Conservation (phyloP, 2,329 filamentous ascomycete species). For the Diaporthe amygdali region DNA sequence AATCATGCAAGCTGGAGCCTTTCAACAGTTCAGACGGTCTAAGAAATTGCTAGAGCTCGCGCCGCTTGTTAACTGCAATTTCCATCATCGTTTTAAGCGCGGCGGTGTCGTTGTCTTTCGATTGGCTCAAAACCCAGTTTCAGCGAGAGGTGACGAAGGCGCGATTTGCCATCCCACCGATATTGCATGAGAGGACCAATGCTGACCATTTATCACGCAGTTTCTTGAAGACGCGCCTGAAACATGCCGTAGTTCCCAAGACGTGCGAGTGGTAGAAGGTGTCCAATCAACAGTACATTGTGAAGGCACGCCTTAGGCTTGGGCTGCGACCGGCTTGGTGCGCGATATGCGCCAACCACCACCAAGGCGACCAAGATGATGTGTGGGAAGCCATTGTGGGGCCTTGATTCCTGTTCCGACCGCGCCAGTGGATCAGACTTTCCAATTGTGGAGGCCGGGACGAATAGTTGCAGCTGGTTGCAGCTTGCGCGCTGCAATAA, state of each 20-base stretch:
- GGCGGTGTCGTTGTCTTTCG: not conserved
- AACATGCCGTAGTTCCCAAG: not conserved
- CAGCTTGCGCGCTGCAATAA: constrained; percentile 19
- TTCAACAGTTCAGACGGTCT: not conserved
- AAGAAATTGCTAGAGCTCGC: not conserved
- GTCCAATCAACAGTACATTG: constrained; percentile 2
- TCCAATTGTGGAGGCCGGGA: constrained; percentile 13
- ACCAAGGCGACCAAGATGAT: not conserved
- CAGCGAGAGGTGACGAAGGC: not conserved
- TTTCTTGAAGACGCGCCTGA: not conserved
- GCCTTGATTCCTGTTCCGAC: constrained; percentile 1
- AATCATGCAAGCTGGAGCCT: not conserved
- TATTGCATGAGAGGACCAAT: not conserved
- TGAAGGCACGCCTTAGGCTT: not conserved
- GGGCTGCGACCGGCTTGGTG: constrained; percentile 6
- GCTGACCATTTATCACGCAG: not conserved
- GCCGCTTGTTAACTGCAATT: not conserved
- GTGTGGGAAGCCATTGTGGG: constrained; percentile 13
- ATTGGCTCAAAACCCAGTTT: not conserved
- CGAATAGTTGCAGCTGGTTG: constrained; percentile 12
- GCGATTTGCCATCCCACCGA: not conserved
- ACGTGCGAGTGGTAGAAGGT: not conserved
- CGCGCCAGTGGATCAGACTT: constrained; percentile 10
- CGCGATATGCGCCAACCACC: constrained; percentile 21
- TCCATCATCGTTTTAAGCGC: not conserved